Percentiles rank a stretch among this genome's conserved stretches.
Evolutionary conservation across 1,284 basidiomycete genomes (phyloP).

Genomic region (Tylopilus sp.): DNA sequence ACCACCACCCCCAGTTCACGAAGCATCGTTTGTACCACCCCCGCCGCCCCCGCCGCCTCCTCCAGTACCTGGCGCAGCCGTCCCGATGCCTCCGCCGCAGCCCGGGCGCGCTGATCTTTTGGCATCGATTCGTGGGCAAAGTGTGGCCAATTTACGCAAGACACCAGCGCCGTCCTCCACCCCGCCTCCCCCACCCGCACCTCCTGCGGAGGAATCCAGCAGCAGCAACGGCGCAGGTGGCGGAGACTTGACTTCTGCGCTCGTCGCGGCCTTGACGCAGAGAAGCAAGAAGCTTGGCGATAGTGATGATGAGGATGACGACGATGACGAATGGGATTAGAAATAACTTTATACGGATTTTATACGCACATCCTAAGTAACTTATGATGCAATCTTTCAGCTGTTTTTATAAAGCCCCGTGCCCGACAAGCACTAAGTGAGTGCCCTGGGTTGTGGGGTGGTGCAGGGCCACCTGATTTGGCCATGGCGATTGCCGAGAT

Average conservation of each 20-base stretch:
- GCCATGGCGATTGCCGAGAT: constrained; percentile 47
- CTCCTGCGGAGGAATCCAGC: constrained; percentile 55
- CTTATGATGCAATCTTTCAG: constrained; percentile 11
- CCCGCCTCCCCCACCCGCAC: constrained; percentile 43
- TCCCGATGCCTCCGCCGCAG: constrained; percentile 49
- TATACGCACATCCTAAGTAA: constrained; percentile 9
- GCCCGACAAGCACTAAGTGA: not conserved
- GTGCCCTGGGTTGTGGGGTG: constrained; percentile 29
- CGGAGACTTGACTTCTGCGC: constrained; percentile 63
- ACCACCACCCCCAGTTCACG: constrained; percentile 32
- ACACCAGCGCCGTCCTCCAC: constrained; percentile 52
- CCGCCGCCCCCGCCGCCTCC: constrained; percentile 49
- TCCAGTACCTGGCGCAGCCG: constrained; percentile 44
- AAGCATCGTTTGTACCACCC: not conserved
- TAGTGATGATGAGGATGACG: constrained; percentile 92
- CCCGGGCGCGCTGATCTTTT: constrained; percentile 68
- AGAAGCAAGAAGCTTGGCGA: constrained; percentile 93
- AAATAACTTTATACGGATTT: constrained; percentile 12
- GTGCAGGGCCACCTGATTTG: constrained; percentile 24
- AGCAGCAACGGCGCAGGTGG: constrained; percentile 41
- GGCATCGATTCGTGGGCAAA: constrained; percentile 65
- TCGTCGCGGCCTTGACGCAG: constrained; percentile 68
- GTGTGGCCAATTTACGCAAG: constrained; percentile 81
- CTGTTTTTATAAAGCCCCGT: not conserved
- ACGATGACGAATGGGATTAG: constrained; percentile 86